Base-by-base conservation (phyloP, 768 basidiomycete genomes). In the Cystofilobasidium macerans region DNA sequence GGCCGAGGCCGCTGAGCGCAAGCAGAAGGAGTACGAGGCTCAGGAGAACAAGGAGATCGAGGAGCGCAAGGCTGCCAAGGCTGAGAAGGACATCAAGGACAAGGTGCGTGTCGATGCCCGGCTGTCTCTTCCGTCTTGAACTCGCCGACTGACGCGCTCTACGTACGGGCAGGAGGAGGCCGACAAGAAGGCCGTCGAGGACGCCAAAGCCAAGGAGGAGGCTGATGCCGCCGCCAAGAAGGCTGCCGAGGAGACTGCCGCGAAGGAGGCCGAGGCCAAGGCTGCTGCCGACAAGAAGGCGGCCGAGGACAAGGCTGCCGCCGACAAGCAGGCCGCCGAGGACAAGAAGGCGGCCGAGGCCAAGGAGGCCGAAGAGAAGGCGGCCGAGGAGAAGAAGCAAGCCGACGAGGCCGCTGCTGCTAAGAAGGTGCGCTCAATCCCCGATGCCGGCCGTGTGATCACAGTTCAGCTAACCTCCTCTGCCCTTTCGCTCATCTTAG, bases 11-110 rank as follows among this genome's bases (percentile, higher is more conserved):
- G 77, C 75, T 71, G 77, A 79, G 61, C 71, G 71, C 54, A 69
- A 72, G 59, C 69, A 69, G 57, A 68, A 64, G 45, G 79, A 80
- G 62, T 75, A 75, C 32, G 71, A 74, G 60, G 75, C 78, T 69
- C 77, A 78, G 62, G 78, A 78, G 60, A 78, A 78, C 67, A 79
- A 77, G 28, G 72, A 45, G 43, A 43, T 72, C 69, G 71, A 74
- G 65, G 76, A 71, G 67, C 74, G 71, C 60, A 74, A 75, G 67
- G 79, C 73, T 76, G 74, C 73, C 14, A 69, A 69, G 56, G 68
- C 62, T 22, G 61, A 68, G 45, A 62, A 68, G 64, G 54, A 74
- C 76, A 71, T 71, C 70, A 51, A 69, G 43, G 72, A 72, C 69
- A 71, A 74, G 51, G 72, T 71, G 16, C 47, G 24, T 48, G 12